A percentile compares a stretch with the other conserved stretches of the same genome.
Conservation (phyloP, 2,329 filamentous ascomycete genomes). For the Chaetomium strumarium region DNA sequence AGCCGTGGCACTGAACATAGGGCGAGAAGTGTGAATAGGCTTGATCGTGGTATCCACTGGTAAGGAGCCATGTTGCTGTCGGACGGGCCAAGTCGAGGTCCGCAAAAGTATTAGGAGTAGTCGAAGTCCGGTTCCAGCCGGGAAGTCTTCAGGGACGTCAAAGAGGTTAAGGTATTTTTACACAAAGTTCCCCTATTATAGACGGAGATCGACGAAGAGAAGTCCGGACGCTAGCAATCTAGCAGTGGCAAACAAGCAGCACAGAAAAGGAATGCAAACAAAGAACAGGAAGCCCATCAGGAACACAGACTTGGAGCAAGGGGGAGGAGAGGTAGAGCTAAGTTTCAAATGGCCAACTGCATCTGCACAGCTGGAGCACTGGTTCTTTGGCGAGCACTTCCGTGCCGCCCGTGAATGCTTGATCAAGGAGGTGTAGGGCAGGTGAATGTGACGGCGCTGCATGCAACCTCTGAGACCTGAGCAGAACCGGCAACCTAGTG, state of each 20-base stretch:
- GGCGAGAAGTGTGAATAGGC: slow-evolving; percentile 15
- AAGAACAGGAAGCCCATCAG: not conserved
- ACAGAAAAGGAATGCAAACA: not conserved
- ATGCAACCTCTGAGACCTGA: slow-evolving; percentile 6
- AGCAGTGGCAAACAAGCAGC: not conserved
- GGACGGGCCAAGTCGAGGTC: not conserved
- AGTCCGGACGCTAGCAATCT: not conserved
- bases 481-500: slow-evolving; percentile 13
- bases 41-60: not conserved
- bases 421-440: not conserved
- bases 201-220: not conserved
- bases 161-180: not conserved
- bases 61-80: slow-evolving; percentile 15
- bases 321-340: not conserved
- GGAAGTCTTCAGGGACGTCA: not conserved
- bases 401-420: slow-evolving; percentile 5
- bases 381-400: not conserved
- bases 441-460: slow-evolving; percentile 17
- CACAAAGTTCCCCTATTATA: not conserved
- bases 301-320: not conserved
- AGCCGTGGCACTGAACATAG: slow-evolving; percentile 25
- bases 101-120: not conserved
- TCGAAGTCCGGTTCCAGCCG: slow-evolving; percentile 15
- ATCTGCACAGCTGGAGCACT: not conserved
- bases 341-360: slow-evolving; percentile 3